A percentile compares a stretch with the other conserved stretches of the same genome.
Evolutionary conservation across 192 early-diverging fungal genomes (phyloP).

Genomic region (Funneliformis geosporum): DNA sequence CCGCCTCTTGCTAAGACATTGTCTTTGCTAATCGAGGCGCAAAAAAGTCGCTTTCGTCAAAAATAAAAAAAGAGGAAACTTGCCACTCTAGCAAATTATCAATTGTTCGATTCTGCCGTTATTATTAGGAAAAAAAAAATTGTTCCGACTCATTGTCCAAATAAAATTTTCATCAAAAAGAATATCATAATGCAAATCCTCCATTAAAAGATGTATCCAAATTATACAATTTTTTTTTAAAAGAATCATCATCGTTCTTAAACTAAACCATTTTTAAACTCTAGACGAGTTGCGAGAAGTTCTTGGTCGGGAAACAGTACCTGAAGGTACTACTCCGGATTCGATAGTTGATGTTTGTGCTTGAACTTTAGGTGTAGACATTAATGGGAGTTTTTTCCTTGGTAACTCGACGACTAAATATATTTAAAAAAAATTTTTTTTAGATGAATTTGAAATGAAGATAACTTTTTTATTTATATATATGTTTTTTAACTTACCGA

Average conservation of each 20-base stretch:
- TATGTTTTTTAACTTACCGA: constrained; percentile 39
- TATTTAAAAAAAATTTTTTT: not conserved
- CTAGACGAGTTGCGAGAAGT: constrained; percentile 27
- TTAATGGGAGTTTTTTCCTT: constrained; percentile 61
- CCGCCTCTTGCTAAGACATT: not conserved
- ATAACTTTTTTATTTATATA: constrained; percentile 4
- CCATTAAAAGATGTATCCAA: too few species aligned
- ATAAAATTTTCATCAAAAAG: too few species aligned
- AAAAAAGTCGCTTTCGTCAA: not conserved
- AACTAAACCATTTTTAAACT: not conserved
- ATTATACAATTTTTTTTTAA: too few species aligned
- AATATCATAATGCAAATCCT: too few species aligned
- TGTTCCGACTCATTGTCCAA: not conserved
- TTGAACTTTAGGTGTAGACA: constrained; percentile 57
- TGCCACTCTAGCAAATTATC: not conserved
- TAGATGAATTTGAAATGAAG: constrained; percentile 2
- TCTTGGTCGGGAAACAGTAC: constrained; percentile 21
- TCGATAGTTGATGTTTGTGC: not conserved
- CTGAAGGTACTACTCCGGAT: constrained; percentile 36
- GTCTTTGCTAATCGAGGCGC: not conserved
- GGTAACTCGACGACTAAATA: constrained; percentile 55
- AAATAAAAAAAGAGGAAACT: not conserved
- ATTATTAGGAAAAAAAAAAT: not conserved
- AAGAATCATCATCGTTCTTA: too few species aligned
- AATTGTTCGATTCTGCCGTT: not conserved